A percentile compares a stretch with the other conserved stretches of the same genome.
Evolutionary conservation across 1,284 basidiomycete genomes (phyloP).

Genomic region (Leccinum subrobustum): DNA sequence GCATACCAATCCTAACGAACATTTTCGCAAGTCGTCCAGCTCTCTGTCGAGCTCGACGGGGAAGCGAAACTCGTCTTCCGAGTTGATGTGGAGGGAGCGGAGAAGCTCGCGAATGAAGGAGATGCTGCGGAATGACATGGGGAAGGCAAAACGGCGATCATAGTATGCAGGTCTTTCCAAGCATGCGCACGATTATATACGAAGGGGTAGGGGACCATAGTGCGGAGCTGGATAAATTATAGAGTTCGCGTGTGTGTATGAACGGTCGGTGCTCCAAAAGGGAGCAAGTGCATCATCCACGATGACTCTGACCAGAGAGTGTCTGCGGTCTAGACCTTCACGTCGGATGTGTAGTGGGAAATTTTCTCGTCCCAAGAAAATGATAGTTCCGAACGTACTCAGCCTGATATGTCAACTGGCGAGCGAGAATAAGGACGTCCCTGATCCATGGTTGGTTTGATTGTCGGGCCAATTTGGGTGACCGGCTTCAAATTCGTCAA

Average conservation of each 20-base stretch:
- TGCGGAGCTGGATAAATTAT: neutral
- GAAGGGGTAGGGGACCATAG: neutral
- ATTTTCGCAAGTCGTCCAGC: constrained; percentile 25
- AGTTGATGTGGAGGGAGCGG: constrained; percentile 1
- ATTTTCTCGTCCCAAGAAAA: neutral
- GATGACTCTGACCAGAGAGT: neutral
- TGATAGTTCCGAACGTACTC: constrained; percentile 10
- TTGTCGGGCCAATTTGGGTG: neutral
- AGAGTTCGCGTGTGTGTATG: neutral
- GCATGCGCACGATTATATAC: constrained; percentile 11
- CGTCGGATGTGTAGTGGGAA: neutral
- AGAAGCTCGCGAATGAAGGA: constrained; percentile 1
- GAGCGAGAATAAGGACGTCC: neutral
- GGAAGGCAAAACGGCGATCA: neutral
- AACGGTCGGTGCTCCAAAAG: neutral
- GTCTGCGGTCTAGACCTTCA: constrained; percentile 15
- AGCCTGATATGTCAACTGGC: neutral
- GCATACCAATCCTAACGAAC: constrained; percentile 25
- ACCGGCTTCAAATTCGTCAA: neutral
- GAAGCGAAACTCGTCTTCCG: constrained; percentile 1
- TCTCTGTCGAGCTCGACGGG: constrained; percentile 22
- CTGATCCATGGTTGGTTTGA: neutral
- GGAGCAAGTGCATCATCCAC: neutral
- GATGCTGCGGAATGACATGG: constrained; percentile 13
- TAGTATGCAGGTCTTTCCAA: neutral